Base-by-base conservation (phyloP, 2,329 filamentous ascomycete genomes). In the Colletotrichum melonis region DNA sequence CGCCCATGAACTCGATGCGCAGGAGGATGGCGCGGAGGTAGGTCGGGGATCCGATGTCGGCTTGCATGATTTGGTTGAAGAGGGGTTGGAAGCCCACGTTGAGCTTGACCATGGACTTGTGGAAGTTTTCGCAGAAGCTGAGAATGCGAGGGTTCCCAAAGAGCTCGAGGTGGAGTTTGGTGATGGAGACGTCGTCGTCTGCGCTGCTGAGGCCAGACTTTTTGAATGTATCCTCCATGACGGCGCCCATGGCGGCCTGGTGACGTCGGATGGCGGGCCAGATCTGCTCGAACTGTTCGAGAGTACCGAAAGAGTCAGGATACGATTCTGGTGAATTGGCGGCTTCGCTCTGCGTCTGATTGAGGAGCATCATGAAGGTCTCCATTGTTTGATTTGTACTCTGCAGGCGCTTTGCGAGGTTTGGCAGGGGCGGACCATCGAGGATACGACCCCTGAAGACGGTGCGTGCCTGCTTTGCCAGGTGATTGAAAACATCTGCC, bases 1-100 rank as follows among this genome's bases (percentile, higher is more conserved):
- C 72, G 1, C 75, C 77, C 0, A 83, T 35, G 16, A 75, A 78
- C 30, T 82, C 79, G 0, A 83, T 63, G 0, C 82, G 80, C 4
- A 83, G 75, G 32, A 82, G 78, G n/a, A 83, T 75, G 0, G 81
- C 82, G 42, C 76, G 76, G 1, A 81, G 67, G 52, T 82, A 82
- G 1, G 58, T 46, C 6, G 78, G 77, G 11, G 80, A 80, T 14
- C 76, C 74, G 5, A 71, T 6, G 4, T 81, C 77, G 14, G 76
- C 75, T 65, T 78, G 75, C 5, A 82, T 76, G 28, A 79, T 77
- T 1, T 67, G 72, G 56, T 80, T 76, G 67, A 83, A 84, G 0
- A 84, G 75, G 2, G 82, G 81, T 26, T 76, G 62, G n/a, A 80
- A 83, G 0, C 81, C 81, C 4, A 63, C 66, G 30, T 81, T 77